Conservation (phyloP, 2,329 filamentous ascomycete genomes). For the Fusarium longipes region DNA sequence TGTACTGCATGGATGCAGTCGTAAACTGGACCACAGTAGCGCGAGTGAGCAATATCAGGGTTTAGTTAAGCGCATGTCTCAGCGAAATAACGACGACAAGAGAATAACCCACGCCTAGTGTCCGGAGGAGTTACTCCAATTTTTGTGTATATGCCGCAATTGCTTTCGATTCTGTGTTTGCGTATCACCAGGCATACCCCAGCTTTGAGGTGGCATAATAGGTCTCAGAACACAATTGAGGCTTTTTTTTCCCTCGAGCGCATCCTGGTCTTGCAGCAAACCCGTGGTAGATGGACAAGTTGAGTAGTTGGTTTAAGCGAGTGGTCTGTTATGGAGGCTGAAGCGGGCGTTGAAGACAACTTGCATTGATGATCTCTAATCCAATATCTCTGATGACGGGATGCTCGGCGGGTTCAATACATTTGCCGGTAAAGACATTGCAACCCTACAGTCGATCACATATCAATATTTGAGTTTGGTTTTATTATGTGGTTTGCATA, state of each 20-base stretch:
- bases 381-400: slow-evolving; percentile 2
- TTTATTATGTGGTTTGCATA: not conserved
- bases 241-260: slow-evolving; percentile 15
- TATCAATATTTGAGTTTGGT: slow-evolving; percentile 3
- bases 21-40: slow-evolving; percentile 34
- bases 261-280: slow-evolving; percentile 3
- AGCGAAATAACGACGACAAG: slow-evolving; percentile 38
- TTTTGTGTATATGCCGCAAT: slow-evolving; percentile 35
- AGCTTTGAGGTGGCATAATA: slow-evolving; percentile 21
- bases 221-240: slow-evolving; percentile 9
- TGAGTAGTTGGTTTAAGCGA: not conserved
- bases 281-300: not conserved
- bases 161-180: slow-evolving; percentile 17
- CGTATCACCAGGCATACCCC: slow-evolving; percentile 27
- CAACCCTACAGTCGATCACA: slow-evolving; percentile 14
- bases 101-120: slow-evolving; percentile 1
- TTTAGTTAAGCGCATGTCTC: slow-evolving; percentile 33
- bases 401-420: not conserved
- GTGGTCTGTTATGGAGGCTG: slow-evolving; percentile 2
- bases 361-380: slow-evolving; percentile 8
- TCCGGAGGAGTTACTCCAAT: slow-evolving; percentile 22
- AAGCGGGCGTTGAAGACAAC: slow-evolving; percentile 13
- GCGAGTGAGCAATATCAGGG: slow-evolving; percentile 33
- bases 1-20: slow-evolving; percentile 38
- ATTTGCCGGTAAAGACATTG: slow-evolving; percentile 22